Base-by-base conservation (phyloP, 2,329 filamentous ascomycete species). In the Penicillium decumbens region DNA sequence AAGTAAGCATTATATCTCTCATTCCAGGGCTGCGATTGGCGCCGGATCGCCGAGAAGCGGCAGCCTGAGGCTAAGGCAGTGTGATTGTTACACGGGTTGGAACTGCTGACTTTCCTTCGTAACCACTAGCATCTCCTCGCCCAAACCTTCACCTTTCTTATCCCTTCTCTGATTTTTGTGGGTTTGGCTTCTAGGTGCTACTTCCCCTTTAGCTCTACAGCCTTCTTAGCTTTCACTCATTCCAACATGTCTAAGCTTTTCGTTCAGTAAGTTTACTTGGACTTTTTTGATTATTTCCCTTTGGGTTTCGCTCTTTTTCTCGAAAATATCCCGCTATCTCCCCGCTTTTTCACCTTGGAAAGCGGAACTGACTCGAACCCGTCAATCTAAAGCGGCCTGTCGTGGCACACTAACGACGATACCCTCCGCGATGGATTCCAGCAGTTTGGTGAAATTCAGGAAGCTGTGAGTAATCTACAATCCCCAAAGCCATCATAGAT, bases 401-500 rank as follows among this genome's bases (percentile, higher is more conserved):
- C 93, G 66, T 98, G 93, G 93, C 91, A 96, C 77, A 98, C 93
- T 58, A 90, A 95, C 73, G 92, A 97, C 75, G 75, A 76, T 39
- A 90, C 88, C 61, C 79, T 98, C 59, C 87, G 88, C 67, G 77
- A 86, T 68, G 95, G 95, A 74, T 98, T 98, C 72, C 86, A 92
- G 72, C 86, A 93, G 72, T 96, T 89, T 68, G 92, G 92, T 53
- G 77, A 79, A 37, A 87, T 98, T 60, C 90, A 96, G 71, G 92
- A 98, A 83, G 93, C 93, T 64, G 93, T 97, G 82, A 74, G 89
- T 87, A 45, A 41, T 47, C 43, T 50, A 33, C 47, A 46, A 39
- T 40, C 50, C 23, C 35, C 38, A 33, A 32, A 38, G 54, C 20
- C 47, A 50, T 44, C 51, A 13, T 45, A 25, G 50, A 52, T 38